These are phyloP conservation scores for Chlamydomonas applanata DNA, from an alignment of 139 green algal genomes.

Conservation along the genomic window DNA sequence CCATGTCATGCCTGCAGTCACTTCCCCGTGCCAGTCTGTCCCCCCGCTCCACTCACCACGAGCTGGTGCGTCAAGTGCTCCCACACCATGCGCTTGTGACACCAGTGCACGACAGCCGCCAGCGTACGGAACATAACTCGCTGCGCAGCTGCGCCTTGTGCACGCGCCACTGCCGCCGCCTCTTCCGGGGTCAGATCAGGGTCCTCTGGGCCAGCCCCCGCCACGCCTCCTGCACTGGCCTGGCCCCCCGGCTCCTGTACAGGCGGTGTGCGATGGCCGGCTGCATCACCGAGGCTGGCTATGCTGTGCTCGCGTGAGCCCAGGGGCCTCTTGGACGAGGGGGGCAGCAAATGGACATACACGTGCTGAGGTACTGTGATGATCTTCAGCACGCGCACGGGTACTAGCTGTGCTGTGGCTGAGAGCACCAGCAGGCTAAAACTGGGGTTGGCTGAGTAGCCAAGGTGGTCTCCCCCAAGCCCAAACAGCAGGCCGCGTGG, in stretches of 20 bases:
- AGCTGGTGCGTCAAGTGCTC: conserved; percentile 27
- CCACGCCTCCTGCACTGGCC: too few relatives aligned
- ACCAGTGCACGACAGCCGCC: conserved; percentile 16
- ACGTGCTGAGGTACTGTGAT: not conserved
- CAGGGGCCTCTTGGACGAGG: not conserved
- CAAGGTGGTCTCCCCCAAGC: conserved; percentile 11
- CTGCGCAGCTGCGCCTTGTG: too few relatives aligned
- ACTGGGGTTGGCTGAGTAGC: not conserved
- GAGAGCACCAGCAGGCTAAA: conserved; percentile 9
- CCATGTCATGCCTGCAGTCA: too few relatives aligned
- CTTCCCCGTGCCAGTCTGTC: not conserved
- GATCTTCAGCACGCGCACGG: conserved; percentile 13
- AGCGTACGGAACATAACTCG: not conserved
- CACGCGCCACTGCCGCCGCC: too few relatives aligned
- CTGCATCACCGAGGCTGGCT: too few relatives aligned
- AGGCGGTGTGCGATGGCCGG: too few relatives aligned
- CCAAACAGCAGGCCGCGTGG: conserved; percentile 22
- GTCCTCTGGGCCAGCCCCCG: too few relatives aligned
- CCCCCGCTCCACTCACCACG: not conserved
- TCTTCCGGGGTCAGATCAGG: too few relatives aligned
- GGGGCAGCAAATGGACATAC: not conserved
- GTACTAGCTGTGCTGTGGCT: conserved; percentile 24
- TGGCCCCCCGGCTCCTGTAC: too few relatives aligned
- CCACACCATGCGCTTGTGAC: conserved; percentile 27
- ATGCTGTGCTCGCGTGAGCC: too few relatives aligned